These are phyloP conservation scores for Fusarium equiseti DNA, from an alignment of 2,329 filamentous ascomycete genomes.

Conservation along the genomic window DNA sequence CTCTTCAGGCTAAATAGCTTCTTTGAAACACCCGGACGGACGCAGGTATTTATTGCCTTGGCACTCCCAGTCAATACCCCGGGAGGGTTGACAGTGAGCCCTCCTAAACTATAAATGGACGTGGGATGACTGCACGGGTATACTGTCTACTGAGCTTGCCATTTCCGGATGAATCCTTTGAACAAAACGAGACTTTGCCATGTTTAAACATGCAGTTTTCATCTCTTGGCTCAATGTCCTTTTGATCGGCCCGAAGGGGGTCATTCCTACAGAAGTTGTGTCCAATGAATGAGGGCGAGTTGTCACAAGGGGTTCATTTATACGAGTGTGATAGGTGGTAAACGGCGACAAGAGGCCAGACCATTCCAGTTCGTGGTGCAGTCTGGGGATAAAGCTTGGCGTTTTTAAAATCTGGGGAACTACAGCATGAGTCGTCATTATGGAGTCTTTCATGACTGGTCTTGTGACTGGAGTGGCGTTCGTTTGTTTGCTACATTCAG, in stretches of 20 bases:
- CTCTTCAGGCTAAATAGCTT: constrained; percentile 25
- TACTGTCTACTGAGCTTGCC: background rate
- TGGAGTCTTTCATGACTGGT: background rate
- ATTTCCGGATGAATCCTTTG: constrained; percentile 25
- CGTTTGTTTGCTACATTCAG: background rate
- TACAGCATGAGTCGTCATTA: background rate
- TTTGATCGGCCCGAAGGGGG: constrained; percentile 7
- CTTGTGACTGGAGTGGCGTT: background rate
- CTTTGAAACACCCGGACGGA: background rate
- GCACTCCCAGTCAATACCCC: constrained; percentile 1
- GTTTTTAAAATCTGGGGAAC: background rate
- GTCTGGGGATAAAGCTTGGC: constrained; percentile 1
- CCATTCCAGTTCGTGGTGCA: background rate
- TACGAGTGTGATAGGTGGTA: constrained; percentile 2
- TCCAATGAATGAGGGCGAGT: background rate
- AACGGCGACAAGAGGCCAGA: background rate
- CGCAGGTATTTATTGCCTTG: constrained; percentile 7
- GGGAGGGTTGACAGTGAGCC: constrained; percentile 29
- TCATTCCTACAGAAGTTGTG: background rate
- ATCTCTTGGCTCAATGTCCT: background rate
- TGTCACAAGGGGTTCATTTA: constrained; percentile 3
- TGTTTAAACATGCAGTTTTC: background rate
- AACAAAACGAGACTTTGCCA: background rate
- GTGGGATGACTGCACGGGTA: constrained; percentile 12
- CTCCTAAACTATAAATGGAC: constrained; percentile 7